Evolutionary conservation across 805 yeast genomes (phyloP), one percentile per base, ranked within the genome.

Genomic region (Wickerhamomyces kurtzmanii): DNA sequence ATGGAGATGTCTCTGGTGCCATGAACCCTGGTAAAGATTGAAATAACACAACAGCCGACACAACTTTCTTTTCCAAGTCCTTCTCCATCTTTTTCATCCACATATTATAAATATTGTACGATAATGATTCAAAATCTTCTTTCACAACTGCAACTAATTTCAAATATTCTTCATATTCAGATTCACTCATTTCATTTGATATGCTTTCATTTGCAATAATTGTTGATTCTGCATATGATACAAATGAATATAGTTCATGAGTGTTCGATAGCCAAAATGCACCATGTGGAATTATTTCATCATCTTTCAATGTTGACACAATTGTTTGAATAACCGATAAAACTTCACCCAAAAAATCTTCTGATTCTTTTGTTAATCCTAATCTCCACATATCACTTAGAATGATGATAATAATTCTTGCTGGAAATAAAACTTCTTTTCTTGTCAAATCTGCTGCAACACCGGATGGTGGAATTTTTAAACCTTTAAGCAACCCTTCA

Each of bases 241-340:
- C 94, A 63, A 91, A 91, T 4, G 97, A 86, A 54, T 82, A 83
- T 45, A 91, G 68, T 51, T 91, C 97, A 51, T 91, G 96, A 3
- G 93, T 87, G 57, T 91, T 91, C 4, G 96, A 83, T 39, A 91
- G 66, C 98, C 98, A 91, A 63, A 87, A 91, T 0, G 96, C 94
- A 40, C 96, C 97, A 43, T 85, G 85, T 26, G 85, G 75, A 45
- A 87, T 77, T 19, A 85, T 75, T 40, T 83, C 93, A 34, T 82
- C 94, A 31, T 89, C 95, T 41, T 78, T 79, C 47, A 80, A 65
- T n/a, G 65, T 57, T 28, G 81, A 68, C 12, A 89, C 94, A 36
- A 82, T 76, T 28, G 71, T 74, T 60, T 89, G 97, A 41, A 91
- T 85, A 2, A 82, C 80, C 17, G 83, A 72, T 50, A 89, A 67